Evolutionary conservation across 345 rosid species (phyloP).

Genomic region (Triadica sebifera): DNA sequence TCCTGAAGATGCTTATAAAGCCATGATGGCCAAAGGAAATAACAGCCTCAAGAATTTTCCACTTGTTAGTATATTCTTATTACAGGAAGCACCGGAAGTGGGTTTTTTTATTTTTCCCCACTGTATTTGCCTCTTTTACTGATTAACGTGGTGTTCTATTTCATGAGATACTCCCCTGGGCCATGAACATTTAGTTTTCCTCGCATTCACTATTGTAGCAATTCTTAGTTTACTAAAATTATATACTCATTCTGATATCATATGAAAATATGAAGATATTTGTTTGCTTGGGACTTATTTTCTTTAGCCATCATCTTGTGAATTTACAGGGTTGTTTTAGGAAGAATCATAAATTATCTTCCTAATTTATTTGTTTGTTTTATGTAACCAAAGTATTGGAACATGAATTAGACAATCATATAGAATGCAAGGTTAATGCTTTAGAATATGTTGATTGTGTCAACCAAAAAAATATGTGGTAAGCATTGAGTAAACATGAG

Average conservation of each 20-base stretch:
- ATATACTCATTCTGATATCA: too few species aligned
- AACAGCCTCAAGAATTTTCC: neutral
- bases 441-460: neutral
- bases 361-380: neutral
- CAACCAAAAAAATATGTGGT: neutral
- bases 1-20: neutral
- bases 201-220: neutral
- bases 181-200: too few species aligned
- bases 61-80: neutral
- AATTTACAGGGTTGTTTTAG: too few species aligned
- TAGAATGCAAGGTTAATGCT: neutral
- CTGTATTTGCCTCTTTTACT: neutral
- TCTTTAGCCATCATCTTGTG: too few species aligned
- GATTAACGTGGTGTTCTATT: neutral
- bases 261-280: too few species aligned
- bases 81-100: neutral
- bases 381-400: neutral
- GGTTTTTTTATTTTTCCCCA: neutral
- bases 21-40: slow-evolving; percentile 14
- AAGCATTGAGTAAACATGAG: neutral
- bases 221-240: too few species aligned
- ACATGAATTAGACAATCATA: neutral
- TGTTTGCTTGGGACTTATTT: neutral
- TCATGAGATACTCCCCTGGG: neutral
- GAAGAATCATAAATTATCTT: too few species aligned